Conservation (phyloP, 2,329 filamentous ascomycete species). For the Cercospora sesami region DNA sequence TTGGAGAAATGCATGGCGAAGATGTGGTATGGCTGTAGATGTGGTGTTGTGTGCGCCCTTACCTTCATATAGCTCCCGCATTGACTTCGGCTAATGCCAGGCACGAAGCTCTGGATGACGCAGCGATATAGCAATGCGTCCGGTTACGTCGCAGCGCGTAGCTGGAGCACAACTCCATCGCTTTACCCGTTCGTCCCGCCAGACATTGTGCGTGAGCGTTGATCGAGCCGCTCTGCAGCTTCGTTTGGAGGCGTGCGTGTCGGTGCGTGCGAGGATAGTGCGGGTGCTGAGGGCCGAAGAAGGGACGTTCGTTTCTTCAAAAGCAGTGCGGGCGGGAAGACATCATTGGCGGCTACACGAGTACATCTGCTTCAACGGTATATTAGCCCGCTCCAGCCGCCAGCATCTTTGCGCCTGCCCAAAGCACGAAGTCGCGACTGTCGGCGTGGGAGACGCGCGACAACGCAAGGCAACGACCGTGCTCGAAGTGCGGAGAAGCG, state of each 20-base stretch:
- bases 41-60: not conserved
- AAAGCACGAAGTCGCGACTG: not conserved
- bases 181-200: not conserved
- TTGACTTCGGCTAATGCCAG: conserved; percentile 10
- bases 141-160: not conserved
- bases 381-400: conserved; percentile 8
- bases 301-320: not conserved
- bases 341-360: not conserved
- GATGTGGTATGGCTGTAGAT: not conserved
- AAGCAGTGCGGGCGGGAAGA: not conserved
- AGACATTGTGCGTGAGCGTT: not conserved
- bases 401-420: not conserved
- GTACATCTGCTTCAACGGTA: not conserved
- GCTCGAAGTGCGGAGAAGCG: not conserved
- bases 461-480: not conserved
- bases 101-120: not conserved
- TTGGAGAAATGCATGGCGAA: conserved; percentile 5
- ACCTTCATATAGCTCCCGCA: conserved; percentile 1
- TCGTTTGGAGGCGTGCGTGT: not conserved
- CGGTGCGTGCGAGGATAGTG: not conserved
- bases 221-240: not conserved
- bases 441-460: not conserved
- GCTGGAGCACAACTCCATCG: not conserved
- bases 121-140: not conserved
- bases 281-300: conserved; percentile 2